phyloP scores from a whole-genome alignment of 202 grass and related monocot species.

The Schoenoplectus tabernaemontani region DNA sequence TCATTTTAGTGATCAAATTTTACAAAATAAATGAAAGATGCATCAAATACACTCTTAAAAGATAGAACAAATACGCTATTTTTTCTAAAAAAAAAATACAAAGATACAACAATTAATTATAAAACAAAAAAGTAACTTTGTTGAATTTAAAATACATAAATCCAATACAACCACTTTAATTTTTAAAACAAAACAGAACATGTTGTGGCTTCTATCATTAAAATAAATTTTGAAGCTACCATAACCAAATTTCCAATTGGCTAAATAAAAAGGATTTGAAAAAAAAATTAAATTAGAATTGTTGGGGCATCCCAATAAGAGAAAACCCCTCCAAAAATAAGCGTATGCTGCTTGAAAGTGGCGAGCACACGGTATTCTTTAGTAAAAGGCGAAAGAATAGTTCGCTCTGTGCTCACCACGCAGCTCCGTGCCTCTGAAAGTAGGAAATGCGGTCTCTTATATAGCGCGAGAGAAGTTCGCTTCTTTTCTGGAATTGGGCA shows the following conservation, averaged over 20 bases:
- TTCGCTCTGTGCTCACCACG: slow-evolving; percentile 65
- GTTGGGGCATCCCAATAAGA: not conserved
- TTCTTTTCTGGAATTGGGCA: not conserved
- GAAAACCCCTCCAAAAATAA: slow-evolving; percentile 35
- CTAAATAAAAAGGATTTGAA: not conserved
- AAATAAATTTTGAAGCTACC: not conserved
- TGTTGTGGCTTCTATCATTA: too few species aligned
- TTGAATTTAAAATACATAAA: too few species aligned
- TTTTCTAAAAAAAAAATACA: too few species aligned
- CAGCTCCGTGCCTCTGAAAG: not conserved
- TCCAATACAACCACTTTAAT: too few species aligned
- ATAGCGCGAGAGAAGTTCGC: not conserved
- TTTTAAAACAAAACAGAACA: too few species aligned
- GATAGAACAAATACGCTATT: too few species aligned
- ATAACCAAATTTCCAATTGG: not conserved
- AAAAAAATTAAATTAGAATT: not conserved
- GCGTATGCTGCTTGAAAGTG: slow-evolving; percentile 36
- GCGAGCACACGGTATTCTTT: slow-evolving; percentile 66
- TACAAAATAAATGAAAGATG: too few species aligned
- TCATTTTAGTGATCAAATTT: too few species aligned
- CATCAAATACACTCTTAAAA: too few species aligned
- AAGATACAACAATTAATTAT: too few species aligned
- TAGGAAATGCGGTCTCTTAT: not conserved
- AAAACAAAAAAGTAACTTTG: too few species aligned
- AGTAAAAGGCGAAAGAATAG: slow-evolving; percentile 94